phyloP scores from a whole-genome alignment of 441 rosid species.

The Geranium incanum region DNA sequence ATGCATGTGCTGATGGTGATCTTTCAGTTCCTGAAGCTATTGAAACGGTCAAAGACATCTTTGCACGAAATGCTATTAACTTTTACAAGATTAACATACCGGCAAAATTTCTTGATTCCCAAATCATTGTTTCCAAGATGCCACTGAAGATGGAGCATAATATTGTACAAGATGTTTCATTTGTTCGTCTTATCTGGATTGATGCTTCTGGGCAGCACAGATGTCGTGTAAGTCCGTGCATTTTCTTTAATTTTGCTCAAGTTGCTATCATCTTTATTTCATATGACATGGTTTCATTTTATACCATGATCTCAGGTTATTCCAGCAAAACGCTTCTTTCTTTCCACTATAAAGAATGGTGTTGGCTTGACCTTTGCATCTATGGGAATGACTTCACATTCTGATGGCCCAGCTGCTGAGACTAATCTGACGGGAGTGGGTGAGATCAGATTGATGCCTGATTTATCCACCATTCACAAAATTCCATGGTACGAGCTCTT shows the following conservation, averaged over 20 bases:
- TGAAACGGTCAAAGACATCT: conserved; percentile 72
- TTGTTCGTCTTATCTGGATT: conserved; percentile 77
- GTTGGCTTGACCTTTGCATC: conserved; percentile 69
- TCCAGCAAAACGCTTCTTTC: conserved; percentile 61
- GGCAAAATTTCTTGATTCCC: conserved; percentile 23
- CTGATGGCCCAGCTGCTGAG: conserved; percentile 71
- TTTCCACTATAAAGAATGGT: conserved; percentile 57
- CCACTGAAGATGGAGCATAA: conserved; percentile 25
- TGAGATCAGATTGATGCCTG: conserved; percentile 85
- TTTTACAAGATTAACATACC: conserved; percentile 53
- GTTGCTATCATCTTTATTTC: not conserved
- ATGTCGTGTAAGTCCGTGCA: conserved; percentile 66
- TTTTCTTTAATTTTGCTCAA: conserved; percentile 11
- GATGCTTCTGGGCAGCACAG: conserved; percentile 93
- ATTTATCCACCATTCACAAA: conserved; percentile 52
- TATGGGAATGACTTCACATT: conserved; percentile 71
- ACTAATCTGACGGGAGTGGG: conserved; percentile 66
- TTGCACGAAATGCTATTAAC: conserved; percentile 45
- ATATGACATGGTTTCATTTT: not conserved
- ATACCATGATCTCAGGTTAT: conserved; percentile 49
- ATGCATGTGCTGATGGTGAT: conserved; percentile 64
- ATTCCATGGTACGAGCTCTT: conserved; percentile 62
- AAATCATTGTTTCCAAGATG: conserved; percentile 23
- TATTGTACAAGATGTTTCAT: conserved; percentile 29
- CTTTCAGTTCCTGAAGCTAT: conserved; percentile 71